Evolutionary conservation across 164 flowering plant species (phyloP).

Genomic region (Liriodendron chinense): DNA sequence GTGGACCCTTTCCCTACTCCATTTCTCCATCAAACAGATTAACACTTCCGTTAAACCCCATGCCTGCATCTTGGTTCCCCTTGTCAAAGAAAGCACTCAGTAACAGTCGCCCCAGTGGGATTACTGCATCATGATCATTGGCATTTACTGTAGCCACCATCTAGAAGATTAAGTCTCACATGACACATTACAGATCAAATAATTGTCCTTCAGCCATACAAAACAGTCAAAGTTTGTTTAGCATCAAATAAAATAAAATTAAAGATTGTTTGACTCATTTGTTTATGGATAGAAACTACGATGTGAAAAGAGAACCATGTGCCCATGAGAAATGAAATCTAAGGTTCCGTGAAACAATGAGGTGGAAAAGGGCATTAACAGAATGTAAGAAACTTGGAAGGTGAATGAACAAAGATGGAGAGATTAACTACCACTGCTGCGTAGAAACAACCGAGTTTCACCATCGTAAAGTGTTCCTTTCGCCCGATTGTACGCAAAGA

Average conservation of each 20-base stretch:
- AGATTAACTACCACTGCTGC: constrained; percentile 52
- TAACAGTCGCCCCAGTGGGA: not conserved
- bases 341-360: not conserved
- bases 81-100: not conserved
- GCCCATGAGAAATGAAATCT: not conserved
- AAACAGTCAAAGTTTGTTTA: not conserved
- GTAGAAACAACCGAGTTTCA: constrained; percentile 91
- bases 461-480: constrained; percentile 98
- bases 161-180: not conserved
- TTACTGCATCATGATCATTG: not conserved
- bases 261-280: not conserved
- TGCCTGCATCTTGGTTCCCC: not conserved
- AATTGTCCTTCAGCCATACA: not conserved
- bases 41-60: not conserved
- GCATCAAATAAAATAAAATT: not conserved
- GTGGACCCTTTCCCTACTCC: not conserved
- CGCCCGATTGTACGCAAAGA: constrained; percentile 91
- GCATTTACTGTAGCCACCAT: not conserved
- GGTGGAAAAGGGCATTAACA: not conserved
- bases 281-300: not conserved
- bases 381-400: not conserved
- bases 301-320: too few species aligned
- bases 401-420: not conserved
- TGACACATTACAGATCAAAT: not conserved
- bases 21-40: not conserved